Base-by-base conservation (phyloP, 768 basidiomycete genomes). In the Mycena vulgaris region DNA sequence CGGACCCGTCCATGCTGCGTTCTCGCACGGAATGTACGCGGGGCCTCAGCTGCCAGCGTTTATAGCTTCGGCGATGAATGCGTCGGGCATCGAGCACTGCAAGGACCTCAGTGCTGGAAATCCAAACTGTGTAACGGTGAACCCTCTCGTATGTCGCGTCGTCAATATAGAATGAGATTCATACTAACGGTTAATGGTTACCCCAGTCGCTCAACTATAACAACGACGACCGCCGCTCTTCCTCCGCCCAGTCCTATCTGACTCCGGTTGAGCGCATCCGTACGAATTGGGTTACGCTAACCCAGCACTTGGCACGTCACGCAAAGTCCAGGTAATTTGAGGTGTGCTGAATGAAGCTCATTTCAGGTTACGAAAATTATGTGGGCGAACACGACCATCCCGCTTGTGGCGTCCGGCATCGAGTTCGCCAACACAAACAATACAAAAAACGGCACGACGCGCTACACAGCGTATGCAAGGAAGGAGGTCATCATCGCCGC, bases 401-500 rank as follows among this genome's bases (percentile, higher is more conserved):
- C 85, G 0, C 66, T 85, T 11, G 81, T 79, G 0, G 87, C 86
- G 1, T 78, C 83, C 31, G 87, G 87, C 9, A 82, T 89, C 56
- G 76, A 84, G 51, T 89, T 89, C 71, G 84, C 81, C 8, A 80
- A 69, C 48, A 69, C 68, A 0, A 69, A 63, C 60, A 75, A 85
- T 3, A 79, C 76, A 56, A 81, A 80, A 56, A 81, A 80, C 31
- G 80, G 81, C 25, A 75, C 81, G 5, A 81, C 81, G 7, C 75
- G 82, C 13, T 86, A 83, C 74, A 82, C 78, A 5, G 86, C 84
- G 4, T 75, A 71, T 40, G 88, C 86, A 0, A 78, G 83, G 13
- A 80, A 80, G 39, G 88, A 90, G 61, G 86, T 89, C 47, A 87
- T 90, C 67, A 53, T 89, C 2, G 83, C 87, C 45, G 88, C 87